Evolutionary conservation across 1,139 yeast species (phyloP).

Genomic region (Pichia sp.): DNA sequence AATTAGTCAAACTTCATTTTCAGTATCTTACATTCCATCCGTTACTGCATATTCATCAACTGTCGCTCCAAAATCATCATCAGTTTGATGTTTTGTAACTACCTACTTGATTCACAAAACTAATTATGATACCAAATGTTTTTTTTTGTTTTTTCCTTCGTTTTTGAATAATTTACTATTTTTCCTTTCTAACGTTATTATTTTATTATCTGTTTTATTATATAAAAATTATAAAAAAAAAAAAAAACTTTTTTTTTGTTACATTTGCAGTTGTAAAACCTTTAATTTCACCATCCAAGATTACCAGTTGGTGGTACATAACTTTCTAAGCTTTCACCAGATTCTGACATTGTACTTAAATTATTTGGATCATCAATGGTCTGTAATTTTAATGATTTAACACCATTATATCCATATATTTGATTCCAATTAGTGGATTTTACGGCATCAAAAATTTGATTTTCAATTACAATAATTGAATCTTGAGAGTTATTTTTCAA

Average conservation of each 20-base stretch:
- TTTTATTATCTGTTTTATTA: not conserved
- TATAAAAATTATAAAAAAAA: too few species aligned
- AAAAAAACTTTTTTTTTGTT: too few species aligned
- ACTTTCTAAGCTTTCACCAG: constrained; percentile 1
- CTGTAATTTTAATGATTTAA: constrained; percentile 1
- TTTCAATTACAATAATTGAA: constrained; percentile 6
- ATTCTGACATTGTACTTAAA: not conserved
- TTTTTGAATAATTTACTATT: not conserved
- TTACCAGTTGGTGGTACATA: constrained; percentile 5
- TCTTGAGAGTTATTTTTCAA: not conserved
- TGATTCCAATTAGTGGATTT: constrained; percentile 10
- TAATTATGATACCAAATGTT: not conserved
- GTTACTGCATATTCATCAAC: constrained; percentile 9
- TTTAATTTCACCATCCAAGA: constrained; percentile 3
- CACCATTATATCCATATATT: constrained; percentile 7
- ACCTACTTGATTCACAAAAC: not conserved
- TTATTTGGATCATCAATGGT: constrained; percentile 1
- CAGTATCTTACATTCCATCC: constrained; percentile 8
- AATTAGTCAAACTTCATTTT: constrained; percentile 10
- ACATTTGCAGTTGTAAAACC: too few species aligned
- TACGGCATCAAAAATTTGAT: constrained; percentile 9
- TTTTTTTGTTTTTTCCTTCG: too few species aligned
- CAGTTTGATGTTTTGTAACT: not conserved
- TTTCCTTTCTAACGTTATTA: not conserved
- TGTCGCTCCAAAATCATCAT: not conserved